Conservation (phyloP, 2,329 filamentous ascomycete species). For the Aspergillus clavatus region DNA sequence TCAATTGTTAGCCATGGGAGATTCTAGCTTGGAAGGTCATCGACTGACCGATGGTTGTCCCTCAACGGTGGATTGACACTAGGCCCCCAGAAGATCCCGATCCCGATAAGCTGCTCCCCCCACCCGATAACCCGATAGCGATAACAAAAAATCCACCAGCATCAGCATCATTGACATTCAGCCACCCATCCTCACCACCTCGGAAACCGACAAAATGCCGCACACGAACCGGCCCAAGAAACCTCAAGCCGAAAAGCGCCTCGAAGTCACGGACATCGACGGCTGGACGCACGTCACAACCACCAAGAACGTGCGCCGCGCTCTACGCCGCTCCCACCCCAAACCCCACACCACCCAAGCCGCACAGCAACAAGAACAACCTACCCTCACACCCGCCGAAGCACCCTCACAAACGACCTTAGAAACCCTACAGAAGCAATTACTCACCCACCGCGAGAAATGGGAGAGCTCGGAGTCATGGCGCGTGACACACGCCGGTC, state of each 20-base stretch:
- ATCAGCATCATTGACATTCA: neutral
- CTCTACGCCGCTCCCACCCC: constrained; percentile 13
- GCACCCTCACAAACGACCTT: constrained; percentile 31
- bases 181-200: neutral
- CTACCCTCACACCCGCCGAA: constrained; percentile 31
- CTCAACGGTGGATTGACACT: neutral
- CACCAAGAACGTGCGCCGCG: constrained; percentile 24
- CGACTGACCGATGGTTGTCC: neutral
- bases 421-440: constrained; percentile 28
- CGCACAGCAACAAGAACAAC: too few relatives aligned
- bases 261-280: constrained; percentile 35
- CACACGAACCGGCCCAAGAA: constrained; percentile 30
- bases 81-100: too few relatives aligned
- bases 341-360: constrained; percentile 1
- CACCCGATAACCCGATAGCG: neutral
- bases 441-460: constrained; percentile 21
- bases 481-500: constrained; percentile 13
- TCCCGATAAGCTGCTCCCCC: neutral
- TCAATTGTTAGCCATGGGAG: too few relatives aligned
- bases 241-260: constrained; percentile 26
- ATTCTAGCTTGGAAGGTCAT: too few relatives aligned
- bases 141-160: neutral
- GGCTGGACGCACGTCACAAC: constrained; percentile 44
- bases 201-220: constrained; percentile 28
- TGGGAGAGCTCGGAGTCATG: constrained; percentile 31